Conservation (phyloP, 768 basidiomycete species). For the Rhodosporidiobolus sp. region DNA sequence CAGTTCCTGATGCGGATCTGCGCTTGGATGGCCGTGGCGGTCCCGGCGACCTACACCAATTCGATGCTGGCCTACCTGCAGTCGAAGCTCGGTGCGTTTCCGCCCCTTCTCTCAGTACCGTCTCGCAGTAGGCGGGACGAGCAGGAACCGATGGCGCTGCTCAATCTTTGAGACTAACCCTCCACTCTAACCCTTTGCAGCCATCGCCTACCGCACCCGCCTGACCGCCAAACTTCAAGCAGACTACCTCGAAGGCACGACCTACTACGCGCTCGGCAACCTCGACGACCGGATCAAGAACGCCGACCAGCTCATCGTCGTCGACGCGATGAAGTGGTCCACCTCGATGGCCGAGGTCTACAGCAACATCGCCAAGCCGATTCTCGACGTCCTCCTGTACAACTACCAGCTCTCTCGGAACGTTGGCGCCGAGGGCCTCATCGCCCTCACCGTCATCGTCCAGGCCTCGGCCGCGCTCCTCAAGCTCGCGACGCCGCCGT, state of each 20-base stretch:
- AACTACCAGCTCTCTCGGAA: slow-evolving; percentile 92
- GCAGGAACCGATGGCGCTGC: no score
- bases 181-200: no score
- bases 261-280: slow-evolving; percentile 92
- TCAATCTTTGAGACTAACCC: no score
- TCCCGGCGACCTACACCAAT: slow-evolving; percentile 78
- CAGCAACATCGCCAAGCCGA: slow-evolving; percentile 87
- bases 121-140: no score
- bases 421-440: slow-evolving; percentile 76
- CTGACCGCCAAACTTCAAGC: slow-evolving; percentile 77
- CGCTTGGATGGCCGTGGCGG: slow-evolving; percentile 82
- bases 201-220: slow-evolving; percentile 80
- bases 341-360: slow-evolving; percentile 88
- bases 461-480: slow-evolving; percentile 78
- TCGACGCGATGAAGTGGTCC: slow-evolving; percentile 92
- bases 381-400: slow-evolving; percentile 87
- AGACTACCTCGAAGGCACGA: slow-evolving; percentile 80
- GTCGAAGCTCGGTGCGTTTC: slow-evolving; percentile 66
- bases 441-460: slow-evolving; percentile 72
- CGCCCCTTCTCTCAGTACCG: neutral
- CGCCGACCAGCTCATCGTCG: slow-evolving; percentile 94
- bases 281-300: slow-evolving; percentile 95
- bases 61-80: slow-evolving; percentile 64
- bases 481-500: slow-evolving; percentile 80
- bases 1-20: slow-evolving; percentile 80